phyloP scores from a whole-genome alignment of 495 filamentous ascomycete genomes.

The Baudoinia panamericana region DNA sequence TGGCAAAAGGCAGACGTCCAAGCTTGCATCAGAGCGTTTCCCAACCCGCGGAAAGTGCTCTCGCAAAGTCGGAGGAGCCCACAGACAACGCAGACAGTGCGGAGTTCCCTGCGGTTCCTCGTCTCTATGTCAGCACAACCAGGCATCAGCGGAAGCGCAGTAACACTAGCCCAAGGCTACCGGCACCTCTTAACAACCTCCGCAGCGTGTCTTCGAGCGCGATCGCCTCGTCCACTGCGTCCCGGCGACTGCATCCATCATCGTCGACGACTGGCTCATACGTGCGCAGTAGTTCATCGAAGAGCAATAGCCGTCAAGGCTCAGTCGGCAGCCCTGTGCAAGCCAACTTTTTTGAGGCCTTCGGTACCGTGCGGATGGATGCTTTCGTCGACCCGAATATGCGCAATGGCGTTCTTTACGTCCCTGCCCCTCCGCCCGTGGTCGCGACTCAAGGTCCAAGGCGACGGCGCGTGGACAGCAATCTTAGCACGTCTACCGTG shows the following conservation, averaged over 20 bases:
- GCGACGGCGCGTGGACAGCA: slow-evolving; percentile 20
- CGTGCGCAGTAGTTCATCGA: slow-evolving; percentile 12
- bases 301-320: slow-evolving; percentile 21
- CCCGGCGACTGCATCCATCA: slow-evolving; percentile 7
- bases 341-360: slow-evolving; percentile 57
- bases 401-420: slow-evolving; percentile 19
- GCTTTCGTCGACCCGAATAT: slow-evolving; percentile 60
- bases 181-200: slow-evolving; percentile 20
- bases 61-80: slow-evolving; percentile 1
- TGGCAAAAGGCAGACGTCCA: slow-evolving; percentile 59
- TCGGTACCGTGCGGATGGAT: slow-evolving; percentile 93
- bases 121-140: slow-evolving; percentile 42
- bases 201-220: slow-evolving; percentile 24
- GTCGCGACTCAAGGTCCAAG: neutral
- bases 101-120: slow-evolving; percentile 67
- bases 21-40: neutral
- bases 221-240: slow-evolving; percentile 20
- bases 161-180: slow-evolving; percentile 37
- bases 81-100: slow-evolving; percentile 41
- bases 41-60: slow-evolving; percentile 8
- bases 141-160: slow-evolving; percentile 69
- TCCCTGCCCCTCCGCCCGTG: slow-evolving; percentile 19
- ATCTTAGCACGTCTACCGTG: slow-evolving; percentile 12
- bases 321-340: slow-evolving; percentile 19
- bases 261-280: slow-evolving; percentile 4